These are phyloP conservation scores for Begonia masoniana DNA, from an alignment of 306 rosid species.

Conservation along the genomic window DNA sequence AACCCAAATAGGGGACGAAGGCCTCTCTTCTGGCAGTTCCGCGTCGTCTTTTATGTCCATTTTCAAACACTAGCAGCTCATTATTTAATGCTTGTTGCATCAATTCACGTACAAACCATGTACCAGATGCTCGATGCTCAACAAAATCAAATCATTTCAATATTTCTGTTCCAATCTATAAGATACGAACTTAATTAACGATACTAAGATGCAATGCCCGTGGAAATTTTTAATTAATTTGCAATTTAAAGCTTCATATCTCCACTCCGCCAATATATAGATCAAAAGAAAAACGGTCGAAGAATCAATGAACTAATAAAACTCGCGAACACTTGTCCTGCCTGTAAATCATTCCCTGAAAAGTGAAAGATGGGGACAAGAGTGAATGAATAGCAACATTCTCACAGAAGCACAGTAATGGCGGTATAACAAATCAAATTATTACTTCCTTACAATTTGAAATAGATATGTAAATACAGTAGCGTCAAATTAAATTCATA, in stretches of 20 bases:
- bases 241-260: too few species aligned
- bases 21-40: constrained; percentile 33
- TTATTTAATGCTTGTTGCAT: constrained; percentile 19
- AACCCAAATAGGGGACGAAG: constrained; percentile 29
- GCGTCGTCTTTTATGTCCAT: constrained; percentile 51
- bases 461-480: too few species aligned
- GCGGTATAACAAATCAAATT: too few species aligned
- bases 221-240: neutral
- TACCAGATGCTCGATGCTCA: constrained; percentile 11
- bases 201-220: constrained; percentile 15
- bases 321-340: too few species aligned
- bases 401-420: too few species aligned
- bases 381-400: too few species aligned
- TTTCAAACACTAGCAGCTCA: constrained; percentile 25
- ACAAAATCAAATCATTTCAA: constrained; percentile 15
- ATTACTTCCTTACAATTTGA: too few species aligned
- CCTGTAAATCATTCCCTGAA: constrained; percentile 10
- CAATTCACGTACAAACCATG: constrained; percentile 9
- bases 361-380: constrained; percentile 8
- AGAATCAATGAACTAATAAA: neutral
- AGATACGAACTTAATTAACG: constrained; percentile 7
- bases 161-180: constrained; percentile 14
- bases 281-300: constrained; percentile 6
- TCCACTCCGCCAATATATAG: constrained; percentile 11
- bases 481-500: too few species aligned